These are phyloP conservation scores for Endotrypanum monterogeii DNA, from an alignment of 208 protist species.

Conservation along the genomic window DNA sequence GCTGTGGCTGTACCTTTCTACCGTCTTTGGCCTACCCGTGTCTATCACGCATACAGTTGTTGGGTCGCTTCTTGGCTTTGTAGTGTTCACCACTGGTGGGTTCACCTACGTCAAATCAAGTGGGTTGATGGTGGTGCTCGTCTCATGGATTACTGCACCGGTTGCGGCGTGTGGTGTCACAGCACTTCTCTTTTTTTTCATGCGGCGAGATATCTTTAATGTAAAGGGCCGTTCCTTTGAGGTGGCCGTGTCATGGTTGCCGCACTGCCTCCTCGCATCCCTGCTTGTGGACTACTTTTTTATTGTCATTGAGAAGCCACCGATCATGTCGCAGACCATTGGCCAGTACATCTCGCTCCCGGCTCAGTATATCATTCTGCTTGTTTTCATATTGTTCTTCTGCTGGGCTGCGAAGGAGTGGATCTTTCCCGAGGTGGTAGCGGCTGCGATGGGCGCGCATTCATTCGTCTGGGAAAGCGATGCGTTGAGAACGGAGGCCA, in stretches of 20 bases:
- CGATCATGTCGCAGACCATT: constrained; percentile 65
- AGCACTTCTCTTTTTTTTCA: constrained; percentile 54
- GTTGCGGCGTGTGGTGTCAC: constrained; percentile 60
- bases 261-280: constrained; percentile 69
- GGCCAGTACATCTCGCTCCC: constrained; percentile 49
- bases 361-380: constrained; percentile 50
- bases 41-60: constrained; percentile 87
- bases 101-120: constrained; percentile 54
- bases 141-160: constrained; percentile 78
- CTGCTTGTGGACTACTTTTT: constrained; percentile 74
- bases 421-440: constrained; percentile 55
- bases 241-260: constrained; percentile 55
- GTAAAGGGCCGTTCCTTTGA: constrained; percentile 66
- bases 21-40: constrained; percentile 78
- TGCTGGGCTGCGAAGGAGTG: constrained; percentile 35
- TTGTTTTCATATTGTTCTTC: constrained; percentile 45
- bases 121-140: constrained; percentile 63
- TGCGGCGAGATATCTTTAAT: constrained; percentile 66
- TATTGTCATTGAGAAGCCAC: constrained; percentile 74
- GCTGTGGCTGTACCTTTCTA: constrained; percentile 81
- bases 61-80: constrained; percentile 78
- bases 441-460: constrained; percentile 31
- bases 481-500: constrained; percentile 53
- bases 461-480: constrained; percentile 76
- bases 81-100: constrained; percentile 52